Evolutionary conservation across 768 basidiomycete genomes (phyloP), one percentile per base, ranked within the genome.

Genomic region (Paxillus involutus): DNA sequence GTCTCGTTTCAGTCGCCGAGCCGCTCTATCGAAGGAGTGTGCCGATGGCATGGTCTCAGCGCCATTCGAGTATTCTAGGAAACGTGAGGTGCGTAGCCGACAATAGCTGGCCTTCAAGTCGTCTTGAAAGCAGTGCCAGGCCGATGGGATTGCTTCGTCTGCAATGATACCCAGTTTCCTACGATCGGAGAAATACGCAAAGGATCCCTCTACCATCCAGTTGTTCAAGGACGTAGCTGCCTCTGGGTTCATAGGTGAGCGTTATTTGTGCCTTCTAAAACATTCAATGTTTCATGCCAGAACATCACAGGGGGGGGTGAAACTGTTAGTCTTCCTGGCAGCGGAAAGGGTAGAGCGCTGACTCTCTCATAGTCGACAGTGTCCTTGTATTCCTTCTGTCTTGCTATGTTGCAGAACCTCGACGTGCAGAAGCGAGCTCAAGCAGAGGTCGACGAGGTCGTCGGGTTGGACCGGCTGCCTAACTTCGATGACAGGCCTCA

Each of bases 1-100:
- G 14, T 72, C 71, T 19, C 42, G 46, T 9, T 75, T 75, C 60
- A 69, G 75, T 54, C 55, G 41, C 33, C 37, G 21, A 21, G 35
- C 35, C 6, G 32, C 21, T 48, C 10, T 48, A 19, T 19, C 47
- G 14, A 29, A 19, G 8, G 6, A 48, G 14, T 40, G 13, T 21
- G 33, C 47, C 5, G 16, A 19, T 4, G 47, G 24, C 12, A 36
- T 48, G 37, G 12, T 48, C 10, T 29, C 35, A 17, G 32, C 33
- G 12, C 47, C 47, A 4, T 35, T 36, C 9, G 35, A 50, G 16
- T 30, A 14, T 45, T 19, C 14, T 32, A n/a, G 44, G 16, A 45
- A 26, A n/a, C 29, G 44, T 26, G 44, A 29, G 44, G 44, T 45
- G 21, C 30, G 29, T 45, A 8, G 26, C 16, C 7, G 10, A 8